These are phyloP conservation scores for Pseudocercospora crystallina DNA, from an alignment of 2,329 filamentous ascomycete genomes.

Conservation along the genomic window DNA sequence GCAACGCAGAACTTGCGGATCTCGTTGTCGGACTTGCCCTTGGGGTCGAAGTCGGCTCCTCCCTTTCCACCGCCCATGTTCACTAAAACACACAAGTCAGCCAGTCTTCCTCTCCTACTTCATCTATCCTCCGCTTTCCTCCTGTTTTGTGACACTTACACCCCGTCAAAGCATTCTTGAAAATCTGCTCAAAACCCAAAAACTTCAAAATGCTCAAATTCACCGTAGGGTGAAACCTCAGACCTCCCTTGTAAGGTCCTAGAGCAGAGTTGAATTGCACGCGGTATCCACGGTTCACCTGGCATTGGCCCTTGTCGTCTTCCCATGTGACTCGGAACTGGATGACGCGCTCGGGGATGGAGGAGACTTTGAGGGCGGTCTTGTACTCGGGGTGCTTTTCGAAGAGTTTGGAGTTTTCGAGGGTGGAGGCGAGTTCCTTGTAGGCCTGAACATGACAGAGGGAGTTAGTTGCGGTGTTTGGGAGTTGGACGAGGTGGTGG, in stretches of 20 bases:
- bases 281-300: slow-evolving; percentile 92
- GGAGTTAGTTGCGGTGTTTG: too few relatives aligned
- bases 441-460: too few relatives aligned
- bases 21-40: slow-evolving; percentile 96
- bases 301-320: slow-evolving; percentile 82
- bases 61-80: slow-evolving; percentile 98
- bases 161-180: slow-evolving; percentile 98
- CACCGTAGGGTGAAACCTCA: slow-evolving; percentile 89
- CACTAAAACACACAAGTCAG: slow-evolving; percentile 49
- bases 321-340: slow-evolving; percentile 99
- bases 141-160: slow-evolving; percentile 58
- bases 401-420: slow-evolving; percentile 92
- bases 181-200: slow-evolving; percentile 98
- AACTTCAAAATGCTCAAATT: slow-evolving; percentile 84
- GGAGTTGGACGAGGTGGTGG: not conserved
- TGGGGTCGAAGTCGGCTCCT: slow-evolving; percentile 97
- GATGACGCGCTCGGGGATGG: slow-evolving; percentile 91
- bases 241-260: slow-evolving; percentile 96
- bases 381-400: slow-evolving; percentile 91
- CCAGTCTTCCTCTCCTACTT: not conserved
- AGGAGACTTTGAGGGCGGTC: slow-evolving; percentile 81
- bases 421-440: slow-evolving; percentile 78
- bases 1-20: slow-evolving; percentile 94
- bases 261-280: slow-evolving; percentile 99
- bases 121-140: not conserved